Percentiles rank a stretch among this genome's conserved stretches.
These are phyloP conservation scores for Salvia miltiorrhiza DNA, from an alignment of 257 asterid genomes.

Conservation along the genomic window DNA sequence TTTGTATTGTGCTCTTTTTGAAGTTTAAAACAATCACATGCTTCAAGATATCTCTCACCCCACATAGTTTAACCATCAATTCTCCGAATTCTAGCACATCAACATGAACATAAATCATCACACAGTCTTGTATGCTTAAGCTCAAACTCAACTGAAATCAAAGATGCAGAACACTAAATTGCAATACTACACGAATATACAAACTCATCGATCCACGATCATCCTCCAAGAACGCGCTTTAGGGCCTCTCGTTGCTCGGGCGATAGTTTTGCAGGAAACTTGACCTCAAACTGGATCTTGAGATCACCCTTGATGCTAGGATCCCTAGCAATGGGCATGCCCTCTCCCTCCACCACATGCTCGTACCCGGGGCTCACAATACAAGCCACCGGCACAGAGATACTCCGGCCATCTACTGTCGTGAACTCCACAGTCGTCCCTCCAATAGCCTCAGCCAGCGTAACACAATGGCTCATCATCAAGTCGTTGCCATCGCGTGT, in stretches of 20 bases:
- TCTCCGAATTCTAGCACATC: too few relatives aligned
- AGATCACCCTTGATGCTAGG: conserved; percentile 58
- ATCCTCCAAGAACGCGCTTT: conserved; percentile 50
- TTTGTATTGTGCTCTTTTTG: not conserved
- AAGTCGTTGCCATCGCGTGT: conserved; percentile 74
- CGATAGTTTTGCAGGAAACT: conserved; percentile 61
- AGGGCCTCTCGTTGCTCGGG: conserved; percentile 58
- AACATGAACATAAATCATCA: too few relatives aligned
- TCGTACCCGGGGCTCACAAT: conserved; percentile 50
- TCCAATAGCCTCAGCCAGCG: conserved; percentile 68
- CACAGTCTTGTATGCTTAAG: too few relatives aligned
- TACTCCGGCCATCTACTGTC: conserved; percentile 47
- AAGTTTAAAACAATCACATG: not conserved
- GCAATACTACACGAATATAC: not conserved
- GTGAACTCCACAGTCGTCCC: conserved; percentile 47
- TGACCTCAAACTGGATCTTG: conserved; percentile 61
- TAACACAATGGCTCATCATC: conserved; percentile 30
- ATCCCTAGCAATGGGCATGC: conserved; percentile 79
- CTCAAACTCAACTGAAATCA: too few relatives aligned
- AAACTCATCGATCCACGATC: not conserved
- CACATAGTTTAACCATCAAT: too few relatives aligned
- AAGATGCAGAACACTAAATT: not conserved
- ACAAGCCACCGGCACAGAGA: conserved; percentile 47
- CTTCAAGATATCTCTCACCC: too few relatives aligned
- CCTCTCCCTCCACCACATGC: conserved; percentile 57